Conservation (phyloP, 139 green algal genomes). For the Chlorokybus atmophyticus region DNA sequence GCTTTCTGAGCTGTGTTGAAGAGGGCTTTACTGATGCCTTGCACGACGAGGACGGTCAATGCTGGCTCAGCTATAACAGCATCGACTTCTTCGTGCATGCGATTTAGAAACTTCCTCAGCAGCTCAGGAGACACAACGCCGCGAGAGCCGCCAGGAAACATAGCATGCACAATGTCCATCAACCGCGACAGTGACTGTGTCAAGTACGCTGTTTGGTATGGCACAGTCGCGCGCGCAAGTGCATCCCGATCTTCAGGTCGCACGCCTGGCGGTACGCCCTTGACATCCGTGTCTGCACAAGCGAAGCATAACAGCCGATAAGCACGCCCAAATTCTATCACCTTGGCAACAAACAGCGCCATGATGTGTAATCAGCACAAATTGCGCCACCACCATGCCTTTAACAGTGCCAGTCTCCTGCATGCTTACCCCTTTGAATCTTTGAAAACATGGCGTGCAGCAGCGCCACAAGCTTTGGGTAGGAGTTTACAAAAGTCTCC, state of each 20-base stretch:
- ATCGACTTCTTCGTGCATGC: conserved; percentile 18
- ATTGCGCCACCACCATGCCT: no score
- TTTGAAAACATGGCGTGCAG: conserved; percentile 51
- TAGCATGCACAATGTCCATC: not conserved
- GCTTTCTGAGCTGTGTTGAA: conserved; percentile 14
- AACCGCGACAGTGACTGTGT: not conserved
- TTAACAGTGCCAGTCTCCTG: no score
- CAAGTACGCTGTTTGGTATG: conserved; percentile 32
- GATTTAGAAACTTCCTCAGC: not conserved
- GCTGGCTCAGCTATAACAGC: conserved; percentile 6
- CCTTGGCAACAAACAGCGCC: no score
- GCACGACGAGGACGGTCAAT: conserved; percentile 15
- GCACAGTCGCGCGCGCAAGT: conserved; percentile 40
- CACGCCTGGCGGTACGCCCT: conserved; percentile 1
- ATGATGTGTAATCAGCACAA: no score
- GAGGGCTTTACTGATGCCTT: conserved; percentile 15
- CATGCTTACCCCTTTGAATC: no score
- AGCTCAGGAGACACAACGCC: not conserved
- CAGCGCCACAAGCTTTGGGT: conserved; percentile 54
- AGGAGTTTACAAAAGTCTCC: conserved; percentile 50
- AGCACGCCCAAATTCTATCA: no score
- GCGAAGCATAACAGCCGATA: no score
- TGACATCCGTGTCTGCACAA: conserved; percentile 51
- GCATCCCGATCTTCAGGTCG: conserved; percentile 31
- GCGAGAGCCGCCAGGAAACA: not conserved